These are phyloP conservation scores for Floccularia luteovirens DNA, from an alignment of 768 basidiomycete genomes.

Conservation along the genomic window DNA sequence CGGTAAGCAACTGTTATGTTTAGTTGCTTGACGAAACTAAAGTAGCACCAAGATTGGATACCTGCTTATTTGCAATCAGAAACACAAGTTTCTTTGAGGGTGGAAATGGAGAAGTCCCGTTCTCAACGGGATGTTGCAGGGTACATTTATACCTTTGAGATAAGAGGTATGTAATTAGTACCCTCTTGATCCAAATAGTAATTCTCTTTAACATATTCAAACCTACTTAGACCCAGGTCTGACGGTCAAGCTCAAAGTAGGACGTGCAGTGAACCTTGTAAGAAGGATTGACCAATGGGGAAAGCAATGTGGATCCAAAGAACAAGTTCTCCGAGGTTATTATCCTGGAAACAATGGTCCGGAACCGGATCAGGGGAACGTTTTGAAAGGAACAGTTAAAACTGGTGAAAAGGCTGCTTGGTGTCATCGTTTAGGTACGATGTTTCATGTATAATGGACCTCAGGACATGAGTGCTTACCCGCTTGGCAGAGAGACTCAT, in stretches of 20 bases:
- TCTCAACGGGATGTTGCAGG: conserved; percentile 57
- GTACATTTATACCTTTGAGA: conserved; percentile 80
- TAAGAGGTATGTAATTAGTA: conserved; percentile 43
- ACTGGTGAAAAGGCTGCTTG: conserved; percentile 55
- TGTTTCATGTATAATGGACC: conserved; percentile 2
- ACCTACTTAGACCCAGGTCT: conserved; percentile 9
- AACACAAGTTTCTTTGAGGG: conserved; percentile 46
- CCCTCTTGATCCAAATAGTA: background rate
- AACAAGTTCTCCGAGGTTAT: conserved; percentile 66
- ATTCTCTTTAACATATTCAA: background rate
- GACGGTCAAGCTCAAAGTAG: conserved; percentile 67
- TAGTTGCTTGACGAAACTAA: conserved; percentile 1
- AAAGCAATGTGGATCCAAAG: conserved; percentile 74
- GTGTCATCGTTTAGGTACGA: conserved; percentile 59
- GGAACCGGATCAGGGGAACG: conserved; percentile 27
- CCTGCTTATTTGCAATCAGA: conserved; percentile 53
- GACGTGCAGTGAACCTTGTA: conserved; percentile 64
- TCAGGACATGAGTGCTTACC: conserved; percentile 1
- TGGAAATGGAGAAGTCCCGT: conserved; percentile 39
- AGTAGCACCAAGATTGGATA: conserved; percentile 48
- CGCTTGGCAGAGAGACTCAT: conserved; percentile 53
- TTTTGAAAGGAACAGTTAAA: conserved; percentile 60
- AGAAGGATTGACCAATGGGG: conserved; percentile 75
- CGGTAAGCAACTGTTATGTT: conserved; percentile 27
- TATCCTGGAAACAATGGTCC: conserved; percentile 52